Evolutionary conservation across 305 asterid genomes (phyloP).

Genomic region (Plantago coronopus): DNA sequence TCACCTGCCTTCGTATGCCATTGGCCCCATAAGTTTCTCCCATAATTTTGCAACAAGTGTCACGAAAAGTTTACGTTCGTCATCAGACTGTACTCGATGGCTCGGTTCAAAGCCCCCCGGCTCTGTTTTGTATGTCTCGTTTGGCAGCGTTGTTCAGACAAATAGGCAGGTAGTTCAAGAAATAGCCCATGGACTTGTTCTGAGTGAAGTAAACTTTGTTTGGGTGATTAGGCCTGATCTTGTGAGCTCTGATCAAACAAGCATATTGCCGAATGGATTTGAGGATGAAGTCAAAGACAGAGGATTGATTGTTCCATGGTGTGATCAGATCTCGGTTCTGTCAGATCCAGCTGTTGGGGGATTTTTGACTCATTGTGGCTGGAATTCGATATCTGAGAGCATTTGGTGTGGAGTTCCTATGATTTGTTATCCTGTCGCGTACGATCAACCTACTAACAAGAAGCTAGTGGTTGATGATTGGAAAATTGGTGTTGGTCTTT

Average conservation of each 20-base stretch:
- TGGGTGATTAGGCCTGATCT: slow-evolving; percentile 56
- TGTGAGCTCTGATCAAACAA: slow-evolving; percentile 4
- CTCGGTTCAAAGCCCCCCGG: slow-evolving; percentile 38
- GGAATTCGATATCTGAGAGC: slow-evolving; percentile 57
- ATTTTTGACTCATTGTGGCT: slow-evolving; percentile 58
- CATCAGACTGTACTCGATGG: slow-evolving; percentile 49
- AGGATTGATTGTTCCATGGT: slow-evolving; percentile 48
- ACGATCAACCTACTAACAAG: slow-evolving; percentile 52
- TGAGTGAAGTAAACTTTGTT: slow-evolving; percentile 45
- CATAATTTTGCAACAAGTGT: slow-evolving; percentile 19
- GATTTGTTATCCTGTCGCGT: slow-evolving; percentile 41
- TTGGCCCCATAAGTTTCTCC: slow-evolving; percentile 50
- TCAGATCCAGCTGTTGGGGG: slow-evolving; percentile 43
- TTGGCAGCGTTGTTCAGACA: slow-evolving; percentile 51
- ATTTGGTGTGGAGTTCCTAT: slow-evolving; percentile 52
- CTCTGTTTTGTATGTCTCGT: slow-evolving; percentile 58
- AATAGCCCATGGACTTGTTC: slow-evolving; percentile 50
- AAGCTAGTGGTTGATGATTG: slow-evolving; percentile 59
- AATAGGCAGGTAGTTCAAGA: slow-evolving; percentile 36
- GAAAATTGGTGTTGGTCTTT: slow-evolving; percentile 45
- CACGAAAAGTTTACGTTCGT: slow-evolving; percentile 39
- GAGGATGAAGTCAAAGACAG: slow-evolving; percentile 20
- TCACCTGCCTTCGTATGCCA: slow-evolving; percentile 38
- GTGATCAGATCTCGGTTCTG: slow-evolving; percentile 43
- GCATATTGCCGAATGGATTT: slow-evolving; percentile 39